phyloP scores from a whole-genome alignment of 1,284 basidiomycete species.

The Cutaneotrichosporon sp. region DNA sequence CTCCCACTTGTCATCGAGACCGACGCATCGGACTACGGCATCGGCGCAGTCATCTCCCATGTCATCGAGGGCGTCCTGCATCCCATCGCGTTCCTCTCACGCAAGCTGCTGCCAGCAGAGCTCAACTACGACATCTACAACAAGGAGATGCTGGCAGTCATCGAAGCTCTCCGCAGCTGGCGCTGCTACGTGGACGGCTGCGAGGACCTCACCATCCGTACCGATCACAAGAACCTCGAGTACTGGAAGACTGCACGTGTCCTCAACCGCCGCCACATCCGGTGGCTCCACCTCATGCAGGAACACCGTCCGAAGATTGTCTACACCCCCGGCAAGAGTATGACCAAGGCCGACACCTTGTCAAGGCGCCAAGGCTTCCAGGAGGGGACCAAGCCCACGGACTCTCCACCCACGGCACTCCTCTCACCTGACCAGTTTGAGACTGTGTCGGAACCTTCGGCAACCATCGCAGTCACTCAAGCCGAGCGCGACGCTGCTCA shows the following conservation, averaged over 20 bases:
- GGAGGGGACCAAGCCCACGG: neutral
- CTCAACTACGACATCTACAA: conserved; percentile 59
- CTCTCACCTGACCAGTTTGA: neutral
- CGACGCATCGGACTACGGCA: conserved; percentile 20
- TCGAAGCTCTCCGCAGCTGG: conserved; percentile 54
- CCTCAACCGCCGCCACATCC: conserved; percentile 54
- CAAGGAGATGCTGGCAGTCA: conserved; percentile 57
- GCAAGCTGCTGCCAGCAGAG: conserved; percentile 44
- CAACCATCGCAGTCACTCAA: no score
- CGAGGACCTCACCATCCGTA: conserved; percentile 41
- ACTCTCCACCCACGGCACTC: neutral
- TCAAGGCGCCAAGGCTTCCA: conserved; percentile 50
- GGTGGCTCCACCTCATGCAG: conserved; percentile 54
- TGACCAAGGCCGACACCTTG: conserved; percentile 54
- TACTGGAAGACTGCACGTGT: conserved; percentile 53
- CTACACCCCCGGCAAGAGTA: conserved; percentile 53
- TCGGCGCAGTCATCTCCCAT: conserved; percentile 14
- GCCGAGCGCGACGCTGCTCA: no score
- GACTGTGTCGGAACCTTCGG: neutral
- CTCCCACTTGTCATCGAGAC: conserved; percentile 1
- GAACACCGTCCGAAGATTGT: conserved; percentile 53
- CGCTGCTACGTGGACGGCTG: conserved; percentile 51
- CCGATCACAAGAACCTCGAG: conserved; percentile 58
- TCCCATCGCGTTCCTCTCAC: conserved; percentile 51
- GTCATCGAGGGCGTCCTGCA: conserved; percentile 37